Base-by-base conservation (phyloP, 495 filamentous ascomycete species). In the Cercophora sp. region DNA sequence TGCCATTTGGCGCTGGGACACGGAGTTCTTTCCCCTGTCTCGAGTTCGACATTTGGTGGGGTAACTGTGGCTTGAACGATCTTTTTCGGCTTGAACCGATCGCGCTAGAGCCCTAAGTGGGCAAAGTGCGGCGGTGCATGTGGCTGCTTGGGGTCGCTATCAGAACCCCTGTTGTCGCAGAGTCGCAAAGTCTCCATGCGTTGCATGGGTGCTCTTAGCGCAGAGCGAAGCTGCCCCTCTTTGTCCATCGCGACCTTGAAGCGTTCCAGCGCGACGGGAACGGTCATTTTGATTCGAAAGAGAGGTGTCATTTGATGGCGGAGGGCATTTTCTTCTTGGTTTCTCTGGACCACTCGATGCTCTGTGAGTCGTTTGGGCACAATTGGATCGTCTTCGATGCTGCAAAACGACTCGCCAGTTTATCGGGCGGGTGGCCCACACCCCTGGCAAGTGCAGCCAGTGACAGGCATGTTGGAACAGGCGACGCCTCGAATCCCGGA, bases 401-500 rank as follows among this genome's bases (percentile, higher is more conserved):
- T 35, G 45, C 26, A 20, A 29, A 32, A 24, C 22, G 52, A 56
- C 48, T 56, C 24, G 41, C 18, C 15, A 29, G 48, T 42, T 42
- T 36, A 56, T 13, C 54, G 25, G 41, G 1, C 48, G 8, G 29
- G 23, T 5, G 25, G 15, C 47, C 54, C 16, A 3, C 16, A 13
- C 10, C 36, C 19, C 18, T 40, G 48, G 48, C 23, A 46, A 23
- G 47, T 45, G 53, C 53, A 42, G 43, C 16, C 29, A 47, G 36
- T 16, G 18, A 19, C 24, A 39, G 27, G 22, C 56, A 49, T 44
- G 26, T 34, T 55, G 51, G 48, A 56, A 56, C 59, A 56, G 22
- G 19, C 35, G 54, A 27, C 57, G 58, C 55, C 42, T 53, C 58
- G 54, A 50, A 51, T 51, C 57, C 63, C 25, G 51, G 60, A 45